Evolutionary conservation across 1,139 yeast species (phyloP), one percentile per base, ranked within the genome.

Genomic region (Blastobotrys apis): DNA sequence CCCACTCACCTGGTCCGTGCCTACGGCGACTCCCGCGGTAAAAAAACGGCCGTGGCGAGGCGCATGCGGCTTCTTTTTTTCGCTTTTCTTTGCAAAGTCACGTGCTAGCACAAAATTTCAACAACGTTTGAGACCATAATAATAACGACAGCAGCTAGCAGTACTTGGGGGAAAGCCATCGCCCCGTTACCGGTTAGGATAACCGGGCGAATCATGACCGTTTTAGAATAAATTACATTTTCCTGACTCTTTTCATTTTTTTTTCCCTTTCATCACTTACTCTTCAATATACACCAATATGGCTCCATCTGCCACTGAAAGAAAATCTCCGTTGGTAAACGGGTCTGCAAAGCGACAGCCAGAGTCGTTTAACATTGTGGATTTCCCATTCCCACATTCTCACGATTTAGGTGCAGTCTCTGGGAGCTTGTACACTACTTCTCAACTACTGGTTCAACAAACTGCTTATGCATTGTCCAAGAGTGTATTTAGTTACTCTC

Each of bases 401-500:
- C 49, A 49, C 3, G 60, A 58, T 37, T 41, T 58, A 23, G 47
- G 50, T 17, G 45, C 58, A n/a, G 36, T 56, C 25, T 34, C 49
- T 17, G 60, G 63, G 1, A 19, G n/a, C 12, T 41, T 56, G 15
- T 58, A 59, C 40, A 52, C 56, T 37, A 75, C 86, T n/a, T 79
- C 85, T n/a, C 72, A 73, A 54, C 72, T 78, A 41, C 68, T 84
- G 37, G 75, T 85, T 49, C 75, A 78, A 57, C 84, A 84, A 53
- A 74, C 84, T 4, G 67, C 84, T 32, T 85, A 82, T 62, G 69
- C 83, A 29, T 66, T 81, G 49, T 72, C 82, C 39, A 71, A 75
- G 52, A 74, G 79, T 54, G 72, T 88, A 44, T 88, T 88, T 66
- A 76, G 83, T 48, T 88, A 84, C 48, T 74, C 84, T 33, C 84